A percentile compares a stretch with the other conserved stretches of the same genome.
Evolutionary conservation across 768 basidiomycete species (phyloP).

Genomic region (Lyophyllum semitale): DNA sequence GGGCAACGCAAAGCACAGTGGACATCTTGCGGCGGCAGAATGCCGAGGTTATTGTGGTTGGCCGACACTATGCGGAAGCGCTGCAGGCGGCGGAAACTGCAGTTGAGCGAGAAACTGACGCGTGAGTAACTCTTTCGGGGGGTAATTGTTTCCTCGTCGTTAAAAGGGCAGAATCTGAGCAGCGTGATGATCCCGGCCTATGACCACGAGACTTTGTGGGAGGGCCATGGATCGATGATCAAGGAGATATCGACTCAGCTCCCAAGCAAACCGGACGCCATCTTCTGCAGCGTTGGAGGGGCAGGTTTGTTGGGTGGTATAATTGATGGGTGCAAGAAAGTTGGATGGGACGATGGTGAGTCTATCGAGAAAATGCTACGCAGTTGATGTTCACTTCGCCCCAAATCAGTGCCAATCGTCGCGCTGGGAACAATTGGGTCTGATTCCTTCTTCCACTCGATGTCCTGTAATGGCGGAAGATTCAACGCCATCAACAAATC

Average conservation of each 20-base stretch:
- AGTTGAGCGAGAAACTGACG: slow-evolving; percentile 45
- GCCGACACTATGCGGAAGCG: slow-evolving; percentile 61
- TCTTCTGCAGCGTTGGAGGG: slow-evolving; percentile 80
- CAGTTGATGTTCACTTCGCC: no score
- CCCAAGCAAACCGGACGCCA: slow-evolving; percentile 58
- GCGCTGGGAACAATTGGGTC: slow-evolving; percentile 72
- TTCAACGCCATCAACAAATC: slow-evolving; percentile 30
- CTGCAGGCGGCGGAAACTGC: slow-evolving; percentile 48
- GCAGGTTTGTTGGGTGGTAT: slow-evolving; percentile 73
- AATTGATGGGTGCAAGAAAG: slow-evolving; percentile 61
- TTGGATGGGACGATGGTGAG: slow-evolving; percentile 73
- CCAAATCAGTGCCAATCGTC: slow-evolving; percentile 56
- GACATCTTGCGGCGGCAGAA: slow-evolving; percentile 51
- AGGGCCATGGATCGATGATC: slow-evolving; percentile 76
- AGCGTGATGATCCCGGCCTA: slow-evolving; percentile 75
- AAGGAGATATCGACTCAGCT: slow-evolving; percentile 62
- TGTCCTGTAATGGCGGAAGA: slow-evolving; percentile 53
- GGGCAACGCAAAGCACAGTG: slow-evolving; percentile 49
- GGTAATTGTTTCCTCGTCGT: neutral
- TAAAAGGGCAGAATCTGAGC: neutral
- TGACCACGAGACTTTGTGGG: slow-evolving; percentile 69
- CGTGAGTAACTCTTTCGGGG: slow-evolving; percentile 42
- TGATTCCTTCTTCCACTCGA: slow-evolving; percentile 73
- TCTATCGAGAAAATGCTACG: no score
- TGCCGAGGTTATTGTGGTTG: slow-evolving; percentile 60